phyloP scores from a whole-genome alignment of 208 protist genomes.

The Leishmania guyanensis region DNA sequence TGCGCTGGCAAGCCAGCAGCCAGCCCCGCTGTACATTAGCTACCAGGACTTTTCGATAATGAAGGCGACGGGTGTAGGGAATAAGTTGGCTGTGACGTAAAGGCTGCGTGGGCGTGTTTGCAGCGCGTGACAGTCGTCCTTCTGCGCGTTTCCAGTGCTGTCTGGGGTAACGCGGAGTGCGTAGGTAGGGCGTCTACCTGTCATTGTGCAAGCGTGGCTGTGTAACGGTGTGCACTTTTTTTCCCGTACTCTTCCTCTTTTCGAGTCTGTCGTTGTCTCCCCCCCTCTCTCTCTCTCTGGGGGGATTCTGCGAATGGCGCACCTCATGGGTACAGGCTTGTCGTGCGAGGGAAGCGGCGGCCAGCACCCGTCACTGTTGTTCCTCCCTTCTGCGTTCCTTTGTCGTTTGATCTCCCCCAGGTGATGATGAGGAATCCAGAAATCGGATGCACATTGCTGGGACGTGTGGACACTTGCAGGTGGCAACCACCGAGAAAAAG shows the following conservation, averaged over 20 bases:
- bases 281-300: neutral
- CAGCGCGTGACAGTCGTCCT: neutral
- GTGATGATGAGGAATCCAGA: neutral
- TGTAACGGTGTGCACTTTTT: neutral
- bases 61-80: constrained; percentile 18
- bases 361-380: neutral
- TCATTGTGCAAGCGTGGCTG: too few species aligned
- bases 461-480: neutral
- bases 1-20: constrained; percentile 19
- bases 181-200: neutral
- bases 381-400: neutral
- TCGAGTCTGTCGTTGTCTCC: neutral
- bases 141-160: neutral
- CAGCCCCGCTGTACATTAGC: constrained; percentile 48
- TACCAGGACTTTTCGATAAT: constrained; percentile 31
- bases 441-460: neutral
- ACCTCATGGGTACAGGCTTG: neutral
- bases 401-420: too few species aligned
- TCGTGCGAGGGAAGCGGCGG: neutral
- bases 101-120: neutral
- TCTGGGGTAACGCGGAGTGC: neutral
- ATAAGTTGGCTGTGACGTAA: constrained; percentile 18
- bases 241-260: neutral
- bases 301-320: neutral
- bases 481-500: neutral